Conservation (phyloP, 192 early-diverging fungal genomes). For the Spinellus fusiger region DNA sequence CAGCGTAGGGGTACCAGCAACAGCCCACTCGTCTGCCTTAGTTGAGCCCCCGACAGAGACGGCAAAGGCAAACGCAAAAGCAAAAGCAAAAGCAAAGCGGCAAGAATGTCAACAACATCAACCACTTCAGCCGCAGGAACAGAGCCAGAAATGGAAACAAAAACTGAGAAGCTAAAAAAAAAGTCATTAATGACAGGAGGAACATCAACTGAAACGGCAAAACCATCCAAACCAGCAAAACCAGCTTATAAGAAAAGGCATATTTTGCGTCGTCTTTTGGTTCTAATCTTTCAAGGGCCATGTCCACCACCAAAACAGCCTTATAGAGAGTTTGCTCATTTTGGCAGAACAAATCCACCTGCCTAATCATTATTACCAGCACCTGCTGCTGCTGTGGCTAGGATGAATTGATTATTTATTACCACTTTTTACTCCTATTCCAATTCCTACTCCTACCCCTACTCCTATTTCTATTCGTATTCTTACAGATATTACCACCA, state of each 20-base stretch:
- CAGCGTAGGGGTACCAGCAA: not conserved
- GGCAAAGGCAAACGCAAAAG: not conserved
- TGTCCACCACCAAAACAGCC: slow-evolving; percentile 24
- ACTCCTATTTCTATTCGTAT: too few species aligned
- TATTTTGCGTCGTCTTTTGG: not conserved
- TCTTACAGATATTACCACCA: too few species aligned
- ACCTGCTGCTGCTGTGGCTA: too few species aligned
- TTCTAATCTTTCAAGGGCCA: slow-evolving; percentile 16
- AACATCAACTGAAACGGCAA: not conserved
- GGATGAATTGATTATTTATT: too few species aligned
- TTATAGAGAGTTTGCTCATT: slow-evolving; percentile 23
- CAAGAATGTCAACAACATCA: not conserved
- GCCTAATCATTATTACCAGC: too few species aligned
- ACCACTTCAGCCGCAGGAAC: too few species aligned
- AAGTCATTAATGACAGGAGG: slow-evolving; percentile 14
- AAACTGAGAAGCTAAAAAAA: too few species aligned
- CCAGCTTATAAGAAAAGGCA: not conserved
- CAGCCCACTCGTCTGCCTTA: not conserved
- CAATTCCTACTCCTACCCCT: too few species aligned
- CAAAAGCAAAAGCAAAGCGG: not conserved
- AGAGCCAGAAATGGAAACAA: too few species aligned
- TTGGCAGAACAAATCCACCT: slow-evolving; percentile 6
- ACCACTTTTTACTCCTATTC: too few species aligned
- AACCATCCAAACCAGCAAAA: not conserved
- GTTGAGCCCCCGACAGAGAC: not conserved